Base-by-base conservation (phyloP, 768 basidiomycete genomes). In the Mycena pura region DNA sequence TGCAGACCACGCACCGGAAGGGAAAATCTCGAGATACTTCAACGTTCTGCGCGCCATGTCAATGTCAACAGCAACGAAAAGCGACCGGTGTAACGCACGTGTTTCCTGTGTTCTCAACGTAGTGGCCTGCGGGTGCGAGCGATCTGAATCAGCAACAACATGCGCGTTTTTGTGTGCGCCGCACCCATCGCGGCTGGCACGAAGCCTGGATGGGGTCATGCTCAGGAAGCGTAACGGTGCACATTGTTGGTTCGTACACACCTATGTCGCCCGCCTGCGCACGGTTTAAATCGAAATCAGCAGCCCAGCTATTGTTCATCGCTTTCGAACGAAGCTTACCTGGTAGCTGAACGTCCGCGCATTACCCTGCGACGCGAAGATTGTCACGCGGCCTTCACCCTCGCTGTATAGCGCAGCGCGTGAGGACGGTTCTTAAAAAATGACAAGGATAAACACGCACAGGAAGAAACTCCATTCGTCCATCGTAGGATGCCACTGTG, bases 401-500 rank as follows among this genome's bases (percentile, higher is more conserved):
- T 82, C 79, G 36, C 85, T 89, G 60, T 22, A 10, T n/a, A n/a
- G n/a, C n/a, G n/a, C 17, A n/a, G 21, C 22, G 25, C 25, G 17
- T 44, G 27, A 52, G n/a, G 15, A 43, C 52, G 60, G n/a, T n/a
- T n/a, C n/a, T n/a, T n/a, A 32, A 14, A 46, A 59, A 27, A 54
- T 41, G 63, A 24, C 38, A 48, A 21, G 34, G 5, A 40, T 29
- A 29, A 32, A 49, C 50, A 47, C 38, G n/a, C n/a, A 85, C 86
- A 87, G 54, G 80, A 80, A 85, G 70, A 80, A 85, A 47, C 74
- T 78, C 87, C 87, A 89, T 73, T 88, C 87, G 58, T 87, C 85
- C 66, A 86, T 77, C 11, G 84, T 85, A 7, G 89, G 88, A 64
- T 90, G 89, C 89, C 89, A 90, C 87, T 88, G n/a, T n/a, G 56